These are phyloP conservation scores for Nothomitra cinnamomea DNA, from an alignment of 2,329 filamentous ascomycete species.

Conservation along the genomic window DNA sequence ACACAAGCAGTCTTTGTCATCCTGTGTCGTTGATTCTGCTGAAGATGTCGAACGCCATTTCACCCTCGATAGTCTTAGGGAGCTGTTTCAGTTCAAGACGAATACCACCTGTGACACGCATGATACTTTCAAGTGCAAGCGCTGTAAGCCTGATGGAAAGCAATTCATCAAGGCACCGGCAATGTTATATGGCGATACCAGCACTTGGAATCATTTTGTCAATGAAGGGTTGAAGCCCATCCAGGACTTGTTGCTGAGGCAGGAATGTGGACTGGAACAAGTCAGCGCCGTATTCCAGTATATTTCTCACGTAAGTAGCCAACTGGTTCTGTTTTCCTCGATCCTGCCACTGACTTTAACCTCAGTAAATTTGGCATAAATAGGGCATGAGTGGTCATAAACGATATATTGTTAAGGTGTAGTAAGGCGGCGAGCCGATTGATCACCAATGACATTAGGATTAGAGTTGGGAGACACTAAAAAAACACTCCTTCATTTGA, in stretches of 20 bases:
- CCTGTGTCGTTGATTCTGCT: slow-evolving; percentile 87
- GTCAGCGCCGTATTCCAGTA: slow-evolving; percentile 97
- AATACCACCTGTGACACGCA: slow-evolving; percentile 85
- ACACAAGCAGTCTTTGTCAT: slow-evolving; percentile 93
- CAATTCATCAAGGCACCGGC: slow-evolving; percentile 83
- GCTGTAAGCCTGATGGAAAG: slow-evolving; percentile 73
- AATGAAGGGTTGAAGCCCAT: slow-evolving; percentile 67
- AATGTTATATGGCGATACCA: slow-evolving; percentile 94
- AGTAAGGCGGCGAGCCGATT: too few species aligned
- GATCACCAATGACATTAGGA: too few species aligned
- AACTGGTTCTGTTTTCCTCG: too few species aligned
- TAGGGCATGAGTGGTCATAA: too few species aligned
- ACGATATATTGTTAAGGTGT: too few species aligned
- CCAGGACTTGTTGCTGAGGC: slow-evolving; percentile 76
- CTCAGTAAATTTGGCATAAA: not conserved
- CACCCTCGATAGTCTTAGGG: slow-evolving; percentile 72
- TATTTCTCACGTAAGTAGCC: slow-evolving; percentile 31
- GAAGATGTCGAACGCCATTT: slow-evolving; percentile 98
- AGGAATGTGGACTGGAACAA: slow-evolving; percentile 61
- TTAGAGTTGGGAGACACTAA: not conserved
- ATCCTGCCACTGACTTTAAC: not conserved
- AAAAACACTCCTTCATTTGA: not conserved
- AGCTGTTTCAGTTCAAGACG: slow-evolving; percentile 82
- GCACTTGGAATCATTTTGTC: slow-evolving; percentile 96
- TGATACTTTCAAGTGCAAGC: slow-evolving; percentile 96